Conservation (phyloP, 257 asterid species). For the Lycium ferocissimum region DNA sequence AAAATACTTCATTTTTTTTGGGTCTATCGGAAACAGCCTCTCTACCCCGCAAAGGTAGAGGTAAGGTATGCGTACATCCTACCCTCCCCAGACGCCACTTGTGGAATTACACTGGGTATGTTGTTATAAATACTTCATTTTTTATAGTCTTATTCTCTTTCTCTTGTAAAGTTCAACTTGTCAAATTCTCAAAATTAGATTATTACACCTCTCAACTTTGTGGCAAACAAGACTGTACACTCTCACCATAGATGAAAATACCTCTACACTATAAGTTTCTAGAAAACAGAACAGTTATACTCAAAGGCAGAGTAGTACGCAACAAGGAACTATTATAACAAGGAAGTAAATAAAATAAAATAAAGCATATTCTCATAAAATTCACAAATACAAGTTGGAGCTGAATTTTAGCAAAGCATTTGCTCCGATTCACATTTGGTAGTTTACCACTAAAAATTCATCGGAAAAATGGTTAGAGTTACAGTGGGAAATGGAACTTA, state of each 20-base stretch:
- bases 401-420: background rate
- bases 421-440: background rate
- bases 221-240: background rate
- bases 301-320: background rate
- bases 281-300: background rate
- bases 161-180: background rate
- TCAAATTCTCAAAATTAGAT: conserved; percentile 8
- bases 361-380: background rate
- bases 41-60: too few relatives aligned
- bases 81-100: too few relatives aligned
- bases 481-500: background rate
- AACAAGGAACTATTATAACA: background rate
- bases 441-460: background rate
- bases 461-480: background rate
- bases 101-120: too few relatives aligned
- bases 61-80: too few relatives aligned
- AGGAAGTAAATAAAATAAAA: too few relatives aligned
- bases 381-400: background rate
- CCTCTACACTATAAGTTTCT: background rate
- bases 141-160: background rate
- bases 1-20: too few relatives aligned
- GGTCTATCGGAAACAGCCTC: too few relatives aligned
- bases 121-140: background rate
- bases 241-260: background rate
- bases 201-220: background rate